Conservation (phyloP, 2,329 filamentous ascomycete genomes). For the Emmonsiellopsis sp. region DNA sequence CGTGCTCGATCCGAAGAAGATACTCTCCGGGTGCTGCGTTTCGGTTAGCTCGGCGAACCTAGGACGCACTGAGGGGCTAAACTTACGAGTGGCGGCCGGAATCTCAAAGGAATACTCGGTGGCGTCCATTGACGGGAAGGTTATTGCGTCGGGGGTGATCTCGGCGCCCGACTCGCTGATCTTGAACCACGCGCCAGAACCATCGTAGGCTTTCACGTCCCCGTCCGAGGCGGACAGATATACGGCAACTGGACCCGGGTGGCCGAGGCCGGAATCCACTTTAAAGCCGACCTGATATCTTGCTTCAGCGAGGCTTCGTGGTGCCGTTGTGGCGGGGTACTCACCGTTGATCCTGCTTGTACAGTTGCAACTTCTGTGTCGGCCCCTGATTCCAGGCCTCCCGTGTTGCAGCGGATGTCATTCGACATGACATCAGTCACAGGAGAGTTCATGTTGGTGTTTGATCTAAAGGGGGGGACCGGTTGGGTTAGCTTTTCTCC, state of each 20-base stretch:
- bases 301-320: too few relatives aligned
- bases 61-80: not conserved
- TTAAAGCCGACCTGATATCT: not conserved
- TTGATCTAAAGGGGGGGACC: not conserved
- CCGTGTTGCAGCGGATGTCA: slow-evolving; percentile 3
- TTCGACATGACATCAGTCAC: slow-evolving; percentile 2
- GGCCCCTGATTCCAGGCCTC: not conserved
- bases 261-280: not conserved
- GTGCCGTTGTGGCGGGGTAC: too few relatives aligned
- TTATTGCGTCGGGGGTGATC: not conserved
- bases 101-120: slow-evolving; percentile 23
- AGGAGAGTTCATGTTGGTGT: slow-evolving; percentile 2
- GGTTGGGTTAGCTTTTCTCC: not conserved
- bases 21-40: slow-evolving; percentile 1
- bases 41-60: too few relatives aligned
- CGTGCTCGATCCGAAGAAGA: slow-evolving; percentile 1
- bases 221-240: not conserved
- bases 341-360: not conserved
- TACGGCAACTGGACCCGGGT: slow-evolving; percentile 2
- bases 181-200: slow-evolving; percentile 1
- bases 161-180: not conserved
- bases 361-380: not conserved
- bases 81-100: slow-evolving; percentile 27
- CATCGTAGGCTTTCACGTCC: slow-evolving; percentile 1
- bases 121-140: not conserved